Evolutionary conservation across 306 rosid species (phyloP).

Genomic region (Geum urbanum): DNA sequence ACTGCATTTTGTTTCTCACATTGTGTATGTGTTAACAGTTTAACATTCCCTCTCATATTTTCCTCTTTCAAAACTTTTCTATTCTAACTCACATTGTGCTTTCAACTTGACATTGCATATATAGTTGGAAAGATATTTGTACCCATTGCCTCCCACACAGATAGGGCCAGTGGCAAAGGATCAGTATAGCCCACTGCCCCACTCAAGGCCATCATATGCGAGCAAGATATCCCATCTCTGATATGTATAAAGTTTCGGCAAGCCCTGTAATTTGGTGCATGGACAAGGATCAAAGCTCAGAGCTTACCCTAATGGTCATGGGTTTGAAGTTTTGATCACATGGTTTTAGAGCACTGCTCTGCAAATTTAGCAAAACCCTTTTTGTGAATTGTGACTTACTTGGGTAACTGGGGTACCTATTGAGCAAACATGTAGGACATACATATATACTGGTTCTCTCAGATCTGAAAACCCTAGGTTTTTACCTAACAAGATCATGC

Average conservation of each 20-base stretch:
- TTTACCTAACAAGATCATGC: neutral
- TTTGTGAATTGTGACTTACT: constrained; percentile 24
- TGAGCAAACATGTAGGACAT: constrained; percentile 24
- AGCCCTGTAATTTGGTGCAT: constrained; percentile 35
- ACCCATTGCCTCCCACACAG: constrained; percentile 51
- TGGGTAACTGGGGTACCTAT: constrained; percentile 14
- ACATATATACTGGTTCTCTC: neutral
- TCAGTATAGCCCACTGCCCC: constrained; percentile 36
- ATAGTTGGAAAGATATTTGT: constrained; percentile 56
- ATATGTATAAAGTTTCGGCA: constrained; percentile 36
- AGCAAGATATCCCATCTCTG: constrained; percentile 35
- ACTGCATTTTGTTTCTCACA: neutral
- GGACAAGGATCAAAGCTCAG: constrained; percentile 5
- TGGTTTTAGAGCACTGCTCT: constrained; percentile 21
- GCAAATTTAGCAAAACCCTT: constrained; percentile 19
- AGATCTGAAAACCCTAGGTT: neutral
- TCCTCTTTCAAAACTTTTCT: neutral
- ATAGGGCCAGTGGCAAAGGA: constrained; percentile 15
- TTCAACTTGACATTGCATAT: constrained; percentile 25
- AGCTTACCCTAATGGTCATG: neutral
- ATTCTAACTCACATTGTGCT: constrained; percentile 23
- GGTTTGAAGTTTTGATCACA: neutral
- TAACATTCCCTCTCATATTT: neutral
- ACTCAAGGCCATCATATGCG: constrained; percentile 39
- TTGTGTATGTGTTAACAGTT: too few species aligned